A percentile compares a stretch with the other conserved stretches of the same genome.
Conservation (phyloP, 179 eudicot species). For the Heliamphora ciliata region DNA sequence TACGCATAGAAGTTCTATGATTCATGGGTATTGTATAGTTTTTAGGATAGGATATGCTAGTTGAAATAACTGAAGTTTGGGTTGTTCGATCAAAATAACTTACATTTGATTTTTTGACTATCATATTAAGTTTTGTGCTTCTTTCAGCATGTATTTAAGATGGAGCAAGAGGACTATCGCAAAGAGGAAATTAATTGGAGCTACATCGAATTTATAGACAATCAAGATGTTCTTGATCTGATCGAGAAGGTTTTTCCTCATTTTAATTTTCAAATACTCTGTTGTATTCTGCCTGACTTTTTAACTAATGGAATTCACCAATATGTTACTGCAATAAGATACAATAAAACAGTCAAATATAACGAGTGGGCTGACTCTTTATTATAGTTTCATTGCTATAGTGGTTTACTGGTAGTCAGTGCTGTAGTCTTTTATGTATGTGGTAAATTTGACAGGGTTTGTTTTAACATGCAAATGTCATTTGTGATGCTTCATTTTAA, state of each 20-base stretch:
- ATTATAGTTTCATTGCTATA: background rate
- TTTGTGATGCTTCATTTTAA: background rate
- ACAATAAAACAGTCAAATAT: too few species aligned
- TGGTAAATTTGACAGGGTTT: background rate
- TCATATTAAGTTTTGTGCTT: constrained; percentile 17
- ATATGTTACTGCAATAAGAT: background rate
- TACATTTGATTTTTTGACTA: background rate
- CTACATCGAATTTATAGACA: constrained; percentile 90
- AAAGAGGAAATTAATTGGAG: constrained; percentile 96
- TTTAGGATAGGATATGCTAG: background rate
- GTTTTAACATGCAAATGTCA: background rate
- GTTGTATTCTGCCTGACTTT: background rate
- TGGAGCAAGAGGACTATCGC: constrained; percentile 98
- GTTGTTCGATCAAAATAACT: too few species aligned
- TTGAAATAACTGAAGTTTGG: too few species aligned
- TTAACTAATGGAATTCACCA: background rate
- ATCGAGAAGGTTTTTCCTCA: constrained; percentile 69
- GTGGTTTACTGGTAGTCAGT: background rate
- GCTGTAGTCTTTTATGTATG: background rate
- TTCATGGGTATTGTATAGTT: background rate
- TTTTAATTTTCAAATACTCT: background rate
- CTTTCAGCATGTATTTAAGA: constrained; percentile 90
- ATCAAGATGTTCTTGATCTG: constrained; percentile 92
- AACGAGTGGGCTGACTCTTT: background rate
- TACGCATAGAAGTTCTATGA: constrained; percentile 17